Evolutionary conservation across 2,329 filamentous ascomycete species (phyloP).

Genomic region (Hypoxylon sp.): DNA sequence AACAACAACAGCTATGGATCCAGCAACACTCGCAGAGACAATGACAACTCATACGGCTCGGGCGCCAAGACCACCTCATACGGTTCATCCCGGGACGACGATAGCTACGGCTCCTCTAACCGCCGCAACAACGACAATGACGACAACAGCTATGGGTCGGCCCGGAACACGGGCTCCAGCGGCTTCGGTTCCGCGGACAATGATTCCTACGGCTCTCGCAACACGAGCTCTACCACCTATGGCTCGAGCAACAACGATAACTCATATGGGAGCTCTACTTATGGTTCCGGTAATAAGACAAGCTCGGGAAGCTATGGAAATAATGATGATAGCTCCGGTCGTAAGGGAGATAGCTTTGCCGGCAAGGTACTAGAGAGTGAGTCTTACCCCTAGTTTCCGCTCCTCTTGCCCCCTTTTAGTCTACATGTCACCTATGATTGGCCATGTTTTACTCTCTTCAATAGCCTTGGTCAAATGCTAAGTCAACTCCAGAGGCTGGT

Average conservation of each 20-base stretch:
- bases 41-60: constrained; percentile 4
- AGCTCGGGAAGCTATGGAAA: constrained; percentile 39
- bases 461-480: constrained; percentile 8
- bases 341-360: constrained; percentile 61
- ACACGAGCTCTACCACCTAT: constrained; percentile 40
- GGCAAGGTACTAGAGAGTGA: constrained; percentile 70
- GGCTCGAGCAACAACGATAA: constrained; percentile 53
- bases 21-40: constrained; percentile 1
- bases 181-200: constrained; percentile 35
- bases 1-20: constrained; percentile 15
- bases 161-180: constrained; percentile 21
- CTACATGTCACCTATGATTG: neutral
- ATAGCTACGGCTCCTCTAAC: constrained; percentile 25
- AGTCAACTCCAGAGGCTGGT: constrained; percentile 60
- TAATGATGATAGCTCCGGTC: constrained; percentile 29
- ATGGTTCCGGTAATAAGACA: constrained; percentile 37
- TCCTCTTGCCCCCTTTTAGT: neutral
- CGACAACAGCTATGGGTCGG: constrained; percentile 7
- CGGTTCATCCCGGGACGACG: constrained; percentile 23
- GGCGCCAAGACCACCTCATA: neutral
- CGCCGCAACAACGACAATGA: constrained; percentile 20
- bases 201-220: constrained; percentile 40
- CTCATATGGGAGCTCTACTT: constrained; percentile 39
- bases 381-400: constrained; percentile 9
- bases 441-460: neutral